Conservation (phyloP, 2,329 filamentous ascomycete species). For the Diaporthe citri region DNA sequence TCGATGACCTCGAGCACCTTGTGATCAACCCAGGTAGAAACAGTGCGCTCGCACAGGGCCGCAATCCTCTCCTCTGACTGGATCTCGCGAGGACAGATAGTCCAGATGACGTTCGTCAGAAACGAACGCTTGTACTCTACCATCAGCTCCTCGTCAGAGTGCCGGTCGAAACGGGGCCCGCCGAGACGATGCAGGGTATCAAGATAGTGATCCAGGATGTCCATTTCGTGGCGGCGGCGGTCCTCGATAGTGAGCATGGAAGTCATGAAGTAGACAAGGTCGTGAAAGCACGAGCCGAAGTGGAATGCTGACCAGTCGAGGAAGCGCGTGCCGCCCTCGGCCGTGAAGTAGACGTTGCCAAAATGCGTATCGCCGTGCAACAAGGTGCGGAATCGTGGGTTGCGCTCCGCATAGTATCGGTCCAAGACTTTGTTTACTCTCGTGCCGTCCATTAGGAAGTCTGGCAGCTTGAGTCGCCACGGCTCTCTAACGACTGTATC, state of each 20-base stretch:
- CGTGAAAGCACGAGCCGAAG: constrained; percentile 52
- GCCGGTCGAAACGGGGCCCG: constrained; percentile 46
- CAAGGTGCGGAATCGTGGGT: constrained; percentile 50
- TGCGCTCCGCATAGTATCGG: constrained; percentile 48
- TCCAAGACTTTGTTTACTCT: constrained; percentile 48
- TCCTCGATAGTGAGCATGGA: constrained; percentile 50
- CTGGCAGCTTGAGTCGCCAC: constrained; percentile 46
- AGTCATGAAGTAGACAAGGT: constrained; percentile 51
- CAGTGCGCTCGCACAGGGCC: constrained; percentile 49
- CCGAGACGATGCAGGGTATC: constrained; percentile 44
- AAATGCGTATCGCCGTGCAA: constrained; percentile 52
- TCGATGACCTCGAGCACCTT: constrained; percentile 49
- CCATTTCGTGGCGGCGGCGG: constrained; percentile 49
- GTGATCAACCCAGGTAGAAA: constrained; percentile 53
- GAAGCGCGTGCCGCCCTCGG: constrained; percentile 46
- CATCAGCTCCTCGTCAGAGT: constrained; percentile 47
- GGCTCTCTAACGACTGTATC: constrained; percentile 44
- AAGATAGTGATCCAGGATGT: constrained; percentile 52
- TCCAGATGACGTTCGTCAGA: constrained; percentile 50
- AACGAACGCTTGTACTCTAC: constrained; percentile 49
- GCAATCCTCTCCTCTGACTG: constrained; percentile 53
- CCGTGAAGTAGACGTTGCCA: constrained; percentile 50
- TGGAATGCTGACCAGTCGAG: constrained; percentile 54
- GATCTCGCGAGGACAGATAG: constrained; percentile 46
- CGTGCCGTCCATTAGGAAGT: constrained; percentile 46